Conservation (phyloP, 1,284 basidiomycete genomes). For the Tilletia horrida region DNA sequence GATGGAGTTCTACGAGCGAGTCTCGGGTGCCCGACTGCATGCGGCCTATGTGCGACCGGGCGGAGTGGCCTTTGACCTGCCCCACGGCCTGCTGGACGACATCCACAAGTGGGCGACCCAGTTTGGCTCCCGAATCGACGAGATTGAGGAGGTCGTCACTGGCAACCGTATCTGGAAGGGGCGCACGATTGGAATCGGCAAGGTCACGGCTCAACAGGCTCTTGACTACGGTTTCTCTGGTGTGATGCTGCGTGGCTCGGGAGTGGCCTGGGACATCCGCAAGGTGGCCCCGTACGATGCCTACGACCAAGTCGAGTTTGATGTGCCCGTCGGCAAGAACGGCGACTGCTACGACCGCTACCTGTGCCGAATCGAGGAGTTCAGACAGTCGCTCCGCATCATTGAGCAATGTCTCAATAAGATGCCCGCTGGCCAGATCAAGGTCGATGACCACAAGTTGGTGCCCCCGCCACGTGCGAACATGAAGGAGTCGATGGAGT, state of each 20-base stretch:
- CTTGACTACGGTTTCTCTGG: constrained; percentile 91
- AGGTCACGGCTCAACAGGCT: constrained; percentile 86
- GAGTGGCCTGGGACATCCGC: constrained; percentile 86
- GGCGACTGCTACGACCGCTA: constrained; percentile 96
- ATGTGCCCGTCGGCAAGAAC: constrained; percentile 90
- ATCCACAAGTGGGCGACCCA: constrained; percentile 98
- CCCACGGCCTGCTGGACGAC: constrained; percentile 91
- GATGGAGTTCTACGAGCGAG: constrained; percentile 99
- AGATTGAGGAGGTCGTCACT: constrained; percentile 96
- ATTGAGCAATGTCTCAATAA: constrained; percentile 85
- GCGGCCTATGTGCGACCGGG: constrained; percentile 97
- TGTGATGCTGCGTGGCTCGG: constrained; percentile 93
- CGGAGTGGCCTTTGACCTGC: constrained; percentile 95
- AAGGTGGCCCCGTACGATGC: constrained; percentile 93
- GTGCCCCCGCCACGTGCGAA: constrained; percentile 92
- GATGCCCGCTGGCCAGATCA: constrained; percentile 88
- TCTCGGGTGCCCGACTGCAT: constrained; percentile 94
- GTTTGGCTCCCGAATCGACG: constrained; percentile 83
- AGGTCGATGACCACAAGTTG: constrained; percentile 96
- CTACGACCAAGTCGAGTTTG: constrained; percentile 97
- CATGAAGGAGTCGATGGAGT: constrained; percentile 98
- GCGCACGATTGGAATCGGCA: constrained; percentile 84
- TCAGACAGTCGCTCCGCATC: constrained; percentile 89
- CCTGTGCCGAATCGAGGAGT: constrained; percentile 95
- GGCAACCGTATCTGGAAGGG: constrained; percentile 98